Evolutionary conservation across 495 filamentous ascomycete genomes (phyloP).

Genomic region (Neurospora sp.): DNA sequence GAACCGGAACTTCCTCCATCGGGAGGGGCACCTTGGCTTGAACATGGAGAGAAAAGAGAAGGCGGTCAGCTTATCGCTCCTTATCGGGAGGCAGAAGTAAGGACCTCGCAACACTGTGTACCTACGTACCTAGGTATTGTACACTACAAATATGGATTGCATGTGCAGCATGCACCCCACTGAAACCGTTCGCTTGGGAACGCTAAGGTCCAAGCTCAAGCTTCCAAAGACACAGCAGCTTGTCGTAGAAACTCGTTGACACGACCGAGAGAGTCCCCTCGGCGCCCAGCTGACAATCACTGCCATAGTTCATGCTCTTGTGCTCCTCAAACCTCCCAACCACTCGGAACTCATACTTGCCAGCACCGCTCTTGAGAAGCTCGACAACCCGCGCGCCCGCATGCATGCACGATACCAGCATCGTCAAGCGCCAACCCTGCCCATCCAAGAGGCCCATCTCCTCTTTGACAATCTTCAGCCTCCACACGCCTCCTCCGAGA

Average conservation of each 20-base stretch:
- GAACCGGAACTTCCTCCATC: neutral
- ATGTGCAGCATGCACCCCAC: neutral
- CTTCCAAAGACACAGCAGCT: conserved; percentile 69
- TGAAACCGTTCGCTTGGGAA: neutral
- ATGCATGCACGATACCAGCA: conserved; percentile 93
- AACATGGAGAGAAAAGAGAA: neutral
- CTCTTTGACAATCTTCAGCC: conserved; percentile 52
- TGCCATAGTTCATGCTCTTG: conserved; percentile 92
- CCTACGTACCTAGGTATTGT: too few species aligned
- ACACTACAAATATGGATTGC: neutral
- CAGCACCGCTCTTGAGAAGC: conserved; percentile 15
- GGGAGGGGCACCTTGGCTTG: neutral
- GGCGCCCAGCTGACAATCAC: conserved; percentile 50
- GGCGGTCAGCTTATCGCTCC: neutral
- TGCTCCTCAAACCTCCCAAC: conserved; percentile 74
- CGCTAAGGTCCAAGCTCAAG: conserved; percentile 15
- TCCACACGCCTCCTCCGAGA: conserved; percentile 86
- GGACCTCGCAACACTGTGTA: neutral
- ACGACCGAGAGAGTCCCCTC: conserved; percentile 38
- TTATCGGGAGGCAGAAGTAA: neutral
- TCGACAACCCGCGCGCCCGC: conserved; percentile 62
- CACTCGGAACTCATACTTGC: conserved; percentile 52
- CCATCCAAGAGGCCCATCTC: conserved; percentile 2
- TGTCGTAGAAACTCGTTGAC: conserved; percentile 88
- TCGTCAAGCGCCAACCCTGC: conserved; percentile 30